Conservation (phyloP, 768 basidiomycete species). For the Rhodotorula taiwanensis region DNA sequence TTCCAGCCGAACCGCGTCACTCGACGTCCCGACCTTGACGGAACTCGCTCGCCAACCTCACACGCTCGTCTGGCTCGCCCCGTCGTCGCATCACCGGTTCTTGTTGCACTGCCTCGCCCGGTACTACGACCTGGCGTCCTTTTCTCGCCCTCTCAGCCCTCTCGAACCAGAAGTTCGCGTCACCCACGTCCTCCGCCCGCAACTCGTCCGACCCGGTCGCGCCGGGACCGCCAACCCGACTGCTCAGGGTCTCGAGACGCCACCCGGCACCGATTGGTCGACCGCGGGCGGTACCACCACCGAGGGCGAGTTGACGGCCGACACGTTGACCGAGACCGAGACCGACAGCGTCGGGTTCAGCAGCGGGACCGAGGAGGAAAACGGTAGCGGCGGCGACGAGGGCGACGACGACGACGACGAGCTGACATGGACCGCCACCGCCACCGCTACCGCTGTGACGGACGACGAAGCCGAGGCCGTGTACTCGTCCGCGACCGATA, state of each 20-base stretch:
- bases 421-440: background rate
- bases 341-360: conserved; percentile 8
- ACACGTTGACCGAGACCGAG: background rate
- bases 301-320: conserved; percentile 9
- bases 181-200: conserved; percentile 24
- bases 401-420: background rate
- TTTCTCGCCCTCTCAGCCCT: conserved; percentile 20
- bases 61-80: conserved; percentile 26
- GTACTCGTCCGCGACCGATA: conserved; percentile 7
- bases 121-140: conserved; percentile 31
- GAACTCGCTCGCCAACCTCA: conserved; percentile 28
- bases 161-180: conserved; percentile 25
- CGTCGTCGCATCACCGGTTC: conserved; percentile 26
- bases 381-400: too few relatives aligned
- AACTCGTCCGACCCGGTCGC: conserved; percentile 3
- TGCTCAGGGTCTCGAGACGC: conserved; percentile 14
- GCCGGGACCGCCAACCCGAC: background rate
- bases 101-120: conserved; percentile 27
- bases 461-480: conserved; percentile 12
- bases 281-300: background rate
- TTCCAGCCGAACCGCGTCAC: background rate
- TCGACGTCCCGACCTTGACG: conserved; percentile 6
- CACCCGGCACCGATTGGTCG: conserved; percentile 24
- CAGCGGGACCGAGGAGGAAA: conserved; percentile 11
- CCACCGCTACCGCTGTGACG: background rate